Conservation (phyloP, 352 stramenopile genomes). For the Phytophthora pinifolia region DNA sequence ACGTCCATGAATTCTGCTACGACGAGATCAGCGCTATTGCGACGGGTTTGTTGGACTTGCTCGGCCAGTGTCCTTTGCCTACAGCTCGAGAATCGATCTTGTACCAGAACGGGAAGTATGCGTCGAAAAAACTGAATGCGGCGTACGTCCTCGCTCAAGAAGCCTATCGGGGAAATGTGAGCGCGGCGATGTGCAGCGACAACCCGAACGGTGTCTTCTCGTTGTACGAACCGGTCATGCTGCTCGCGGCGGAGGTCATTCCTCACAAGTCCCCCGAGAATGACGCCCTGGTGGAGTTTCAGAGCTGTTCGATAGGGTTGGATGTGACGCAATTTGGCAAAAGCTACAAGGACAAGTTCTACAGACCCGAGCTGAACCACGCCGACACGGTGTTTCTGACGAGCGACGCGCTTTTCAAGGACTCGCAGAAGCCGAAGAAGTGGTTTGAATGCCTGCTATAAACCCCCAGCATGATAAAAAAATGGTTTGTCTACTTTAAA, state of each 20-base stretch:
- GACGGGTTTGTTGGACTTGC: constrained; percentile 14
- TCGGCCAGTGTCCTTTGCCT: constrained; percentile 38
- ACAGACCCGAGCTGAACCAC: constrained; percentile 50
- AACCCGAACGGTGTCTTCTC: constrained; percentile 36
- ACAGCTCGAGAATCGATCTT: constrained; percentile 15
- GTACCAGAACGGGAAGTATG: constrained; percentile 34
- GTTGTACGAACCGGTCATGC: constrained; percentile 21
- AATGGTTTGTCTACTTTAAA: not conserved
- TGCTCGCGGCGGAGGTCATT: constrained; percentile 17
- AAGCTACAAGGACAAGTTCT: constrained; percentile 36
- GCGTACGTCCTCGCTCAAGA: constrained; percentile 32
- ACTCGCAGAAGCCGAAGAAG: constrained; percentile 38
- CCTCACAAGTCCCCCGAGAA: constrained; percentile 34
- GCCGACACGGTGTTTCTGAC: constrained; percentile 43
- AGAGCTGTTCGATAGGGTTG: constrained; percentile 40
- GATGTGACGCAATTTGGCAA: constrained; percentile 32
- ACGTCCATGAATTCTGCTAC: constrained; percentile 30
- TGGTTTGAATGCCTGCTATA: constrained; percentile 51
- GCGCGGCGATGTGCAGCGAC: constrained; percentile 41
- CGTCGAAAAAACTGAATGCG: constrained; percentile 16
- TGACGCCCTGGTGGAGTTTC: constrained; percentile 45
- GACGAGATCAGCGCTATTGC: constrained; percentile 21
- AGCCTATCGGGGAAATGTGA: constrained; percentile 35
- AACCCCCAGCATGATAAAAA: not conserved
- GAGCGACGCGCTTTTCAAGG: constrained; percentile 32